Evolutionary conservation across 2,329 filamentous ascomycete species (phyloP), one percentile per base, ranked within the genome.

Genomic region (Colletotrichum paranaense): DNA sequence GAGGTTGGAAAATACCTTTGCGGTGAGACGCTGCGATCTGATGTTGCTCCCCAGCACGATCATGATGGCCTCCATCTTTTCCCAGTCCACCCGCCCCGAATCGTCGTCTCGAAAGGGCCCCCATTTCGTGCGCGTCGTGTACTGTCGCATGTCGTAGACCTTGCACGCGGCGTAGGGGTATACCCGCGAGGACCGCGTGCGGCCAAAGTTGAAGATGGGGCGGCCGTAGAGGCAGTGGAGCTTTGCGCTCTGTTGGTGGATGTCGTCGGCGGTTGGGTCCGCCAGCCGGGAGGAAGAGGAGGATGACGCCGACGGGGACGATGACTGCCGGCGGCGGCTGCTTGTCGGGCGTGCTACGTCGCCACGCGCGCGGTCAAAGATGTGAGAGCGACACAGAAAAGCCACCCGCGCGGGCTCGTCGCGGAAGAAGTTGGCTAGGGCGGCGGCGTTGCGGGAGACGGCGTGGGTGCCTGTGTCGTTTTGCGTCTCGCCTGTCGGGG

Each of bases 51-150:
- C 88, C 4, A 95, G 81, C 2, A 92, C 90, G 4, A 95, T 84
- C 86, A 95, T 89, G 67, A 95, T 89, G 9, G 92, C 91, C 81
- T 95, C 93, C 12, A 95, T 83, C 83, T 93, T 94, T 81, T 95
- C 93, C 94, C 94, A 96, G 81, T 96, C 93, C 0, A 94, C 91
- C 5, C 82, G 81, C 65, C 86, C 87, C 2, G 85, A 87, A 1
- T 88, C 89, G 78, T 95, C 93, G 62, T 89, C 84, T 78, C 88
- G 83, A 77, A 94, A 95, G 0, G 94, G 94, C 0, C 94, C 94
- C 93, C 93, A 95, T 46, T 86, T 80, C 1, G 88, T 92, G 30
- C 81, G 80, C 2, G 83, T 79, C 0, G 89, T 92, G 80, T 94
- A 94, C 75, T 92, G 87, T 1, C 93, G 86, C 60, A 95, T 82